These are phyloP conservation scores for Skeletonema grethae DNA, from an alignment of 108 stramenopile genomes.

Conservation along the genomic window DNA sequence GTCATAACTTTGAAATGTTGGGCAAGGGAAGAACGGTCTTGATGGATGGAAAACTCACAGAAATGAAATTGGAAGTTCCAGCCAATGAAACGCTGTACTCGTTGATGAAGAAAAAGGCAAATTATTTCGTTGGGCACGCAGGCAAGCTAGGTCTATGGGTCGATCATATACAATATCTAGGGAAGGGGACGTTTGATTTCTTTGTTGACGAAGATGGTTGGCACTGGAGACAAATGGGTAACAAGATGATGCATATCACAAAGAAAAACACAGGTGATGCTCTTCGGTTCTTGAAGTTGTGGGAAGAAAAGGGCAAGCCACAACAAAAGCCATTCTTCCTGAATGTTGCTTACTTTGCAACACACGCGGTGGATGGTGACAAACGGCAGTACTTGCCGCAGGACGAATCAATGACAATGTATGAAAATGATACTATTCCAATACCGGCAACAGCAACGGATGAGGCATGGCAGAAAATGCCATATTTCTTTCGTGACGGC, in stretches of 20 bases:
- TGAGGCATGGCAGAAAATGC: conserved; percentile 56
- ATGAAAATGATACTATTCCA: conserved; percentile 63
- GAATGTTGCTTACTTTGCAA: conserved; percentile 83
- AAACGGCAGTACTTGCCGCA: conserved; percentile 58
- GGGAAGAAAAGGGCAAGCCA: background rate
- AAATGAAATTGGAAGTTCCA: conserved; percentile 45
- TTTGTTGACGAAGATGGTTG: conserved; percentile 52
- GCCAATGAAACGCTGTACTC: conserved; percentile 78
- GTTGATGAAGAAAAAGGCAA: conserved; percentile 61
- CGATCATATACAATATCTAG: conserved; percentile 18
- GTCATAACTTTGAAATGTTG: conserved; percentile 56
- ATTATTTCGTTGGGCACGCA: conserved; percentile 66
- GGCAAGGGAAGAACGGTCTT: conserved; percentile 36
- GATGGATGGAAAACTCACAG: conserved; percentile 23
- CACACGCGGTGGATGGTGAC: conserved; percentile 67
- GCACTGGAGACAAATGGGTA: conserved; percentile 40
- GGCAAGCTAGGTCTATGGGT: conserved; percentile 68
- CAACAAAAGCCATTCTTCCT: conserved; percentile 70
- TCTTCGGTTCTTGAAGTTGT: conserved; percentile 53
- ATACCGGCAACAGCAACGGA: conserved; percentile 54
- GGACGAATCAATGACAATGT: conserved; percentile 51
- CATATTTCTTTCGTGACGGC: conserved; percentile 54
- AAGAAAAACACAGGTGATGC: conserved; percentile 71
- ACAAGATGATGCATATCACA: conserved; percentile 55
- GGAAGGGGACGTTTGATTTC: conserved; percentile 31